Evolutionary conservation across 2,329 filamentous ascomycete genomes (phyloP).

Genomic region (Colletotrichum caudatum): DNA sequence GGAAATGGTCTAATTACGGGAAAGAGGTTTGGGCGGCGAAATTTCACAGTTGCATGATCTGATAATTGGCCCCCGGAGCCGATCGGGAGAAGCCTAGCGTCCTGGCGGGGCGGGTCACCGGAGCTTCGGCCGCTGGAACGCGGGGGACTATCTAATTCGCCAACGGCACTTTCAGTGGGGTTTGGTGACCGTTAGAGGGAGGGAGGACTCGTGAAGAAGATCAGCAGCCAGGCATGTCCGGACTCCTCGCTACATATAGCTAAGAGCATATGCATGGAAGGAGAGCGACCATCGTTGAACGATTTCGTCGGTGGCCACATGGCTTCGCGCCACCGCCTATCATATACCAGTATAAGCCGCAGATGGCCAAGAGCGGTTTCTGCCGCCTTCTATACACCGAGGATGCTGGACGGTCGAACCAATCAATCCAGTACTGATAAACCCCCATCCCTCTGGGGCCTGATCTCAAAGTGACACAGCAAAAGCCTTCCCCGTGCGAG

Average conservation of each 20-base stretch:
- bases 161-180: conserved; percentile 17
- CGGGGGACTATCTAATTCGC: conserved; percentile 16
- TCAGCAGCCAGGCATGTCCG: not conserved
- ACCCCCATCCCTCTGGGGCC: not conserved
- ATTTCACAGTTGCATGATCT: conserved; percentile 28
- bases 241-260: not conserved
- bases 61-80: conserved; percentile 19
- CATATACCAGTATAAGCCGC: not conserved
- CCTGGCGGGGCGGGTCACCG: conserved; percentile 22
- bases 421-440: not conserved
- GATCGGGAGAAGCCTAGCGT: conserved; percentile 17
- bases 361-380: not conserved
- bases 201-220: not conserved
- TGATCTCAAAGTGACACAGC: conserved; percentile 24
- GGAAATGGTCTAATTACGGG: not conserved
- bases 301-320: not conserved
- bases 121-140: conserved; percentile 19
- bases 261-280: not conserved
- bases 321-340: not conserved
- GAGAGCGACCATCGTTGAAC: not conserved
- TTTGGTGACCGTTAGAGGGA: no score
- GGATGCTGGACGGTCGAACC: not conserved
- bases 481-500: conserved; percentile 8
- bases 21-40: not conserved
- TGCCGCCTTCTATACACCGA: not conserved